Evolutionary conservation across 345 rosid genomes (phyloP).

Genomic region (Arabidopsis thaliana): DNA sequence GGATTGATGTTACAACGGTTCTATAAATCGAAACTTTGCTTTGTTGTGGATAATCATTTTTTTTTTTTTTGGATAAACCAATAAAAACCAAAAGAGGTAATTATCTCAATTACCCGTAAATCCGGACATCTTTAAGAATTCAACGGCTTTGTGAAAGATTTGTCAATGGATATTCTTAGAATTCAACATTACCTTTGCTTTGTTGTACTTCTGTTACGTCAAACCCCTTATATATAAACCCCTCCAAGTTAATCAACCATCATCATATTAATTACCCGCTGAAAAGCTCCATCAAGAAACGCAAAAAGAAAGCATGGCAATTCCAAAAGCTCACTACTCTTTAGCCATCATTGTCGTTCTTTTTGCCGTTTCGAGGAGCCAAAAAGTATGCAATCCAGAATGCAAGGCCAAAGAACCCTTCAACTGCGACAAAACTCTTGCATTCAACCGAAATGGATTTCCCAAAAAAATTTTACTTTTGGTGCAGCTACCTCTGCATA

Average conservation of each 20-base stretch:
- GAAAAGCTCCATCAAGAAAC: neutral
- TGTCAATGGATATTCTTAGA: too few relatives aligned
- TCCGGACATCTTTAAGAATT: too few relatives aligned
- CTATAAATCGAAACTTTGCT: too few relatives aligned
- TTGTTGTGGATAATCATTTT: too few relatives aligned
- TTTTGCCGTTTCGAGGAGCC: slow-evolving; percentile 6
- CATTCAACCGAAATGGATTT: slow-evolving; percentile 31
- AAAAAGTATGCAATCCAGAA: slow-evolving; percentile 28
- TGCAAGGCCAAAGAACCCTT: slow-evolving; percentile 35
- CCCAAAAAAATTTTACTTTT: slow-evolving; percentile 17
- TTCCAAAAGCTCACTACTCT: slow-evolving; percentile 19
- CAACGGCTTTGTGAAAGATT: too few relatives aligned
- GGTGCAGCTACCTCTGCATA: slow-evolving; percentile 40
- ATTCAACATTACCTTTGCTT: too few relatives aligned
- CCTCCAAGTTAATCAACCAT: slow-evolving; percentile 5
- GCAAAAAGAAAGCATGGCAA: slow-evolving; percentile 4
- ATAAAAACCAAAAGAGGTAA: too few relatives aligned
- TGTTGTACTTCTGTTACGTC: too few relatives aligned
- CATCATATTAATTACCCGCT: neutral
- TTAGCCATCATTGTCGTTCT: slow-evolving; percentile 14
- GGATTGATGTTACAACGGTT: too few relatives aligned
- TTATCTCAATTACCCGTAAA: too few relatives aligned
- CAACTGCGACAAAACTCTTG: slow-evolving; percentile 25
- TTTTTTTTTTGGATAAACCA: too few relatives aligned
- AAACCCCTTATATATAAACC: slow-evolving; percentile 8